Evolutionary conservation across 768 basidiomycete species (phyloP).

Genomic region (Termitomyces titanicus): DNA sequence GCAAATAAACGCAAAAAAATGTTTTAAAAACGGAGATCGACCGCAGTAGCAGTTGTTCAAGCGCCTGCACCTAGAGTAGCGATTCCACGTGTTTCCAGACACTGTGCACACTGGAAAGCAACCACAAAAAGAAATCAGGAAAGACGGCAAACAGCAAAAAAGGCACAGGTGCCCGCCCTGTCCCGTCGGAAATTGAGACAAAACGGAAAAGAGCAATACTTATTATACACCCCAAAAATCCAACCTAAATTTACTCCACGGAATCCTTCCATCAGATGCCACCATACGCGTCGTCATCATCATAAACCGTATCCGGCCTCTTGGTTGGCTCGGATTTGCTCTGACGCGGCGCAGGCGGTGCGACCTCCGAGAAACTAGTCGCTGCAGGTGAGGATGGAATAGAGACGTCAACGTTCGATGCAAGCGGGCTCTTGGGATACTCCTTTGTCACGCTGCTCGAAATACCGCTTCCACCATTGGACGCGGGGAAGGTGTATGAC

Average conservation of each 20-base stretch:
- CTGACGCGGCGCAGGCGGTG: slow-evolving; percentile 8
- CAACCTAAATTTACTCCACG: neutral
- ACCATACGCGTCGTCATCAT: slow-evolving; percentile 19
- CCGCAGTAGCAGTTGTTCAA: neutral
- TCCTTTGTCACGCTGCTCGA: slow-evolving; percentile 9
- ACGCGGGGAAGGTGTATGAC: slow-evolving; percentile 12
- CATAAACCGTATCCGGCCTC: slow-evolving; percentile 21
- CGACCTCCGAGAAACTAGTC: slow-evolving; percentile 5
- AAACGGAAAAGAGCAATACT: neutral
- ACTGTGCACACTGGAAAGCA: neutral
- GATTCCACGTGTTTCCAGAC: neutral
- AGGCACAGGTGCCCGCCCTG: neutral
- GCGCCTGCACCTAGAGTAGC: neutral
- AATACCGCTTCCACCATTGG: slow-evolving; percentile 10
- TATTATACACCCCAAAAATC: slow-evolving; percentile 4
- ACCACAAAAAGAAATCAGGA: neutral
- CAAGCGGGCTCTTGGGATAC: slow-evolving; percentile 20
- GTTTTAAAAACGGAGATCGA: neutral
- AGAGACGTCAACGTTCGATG: slow-evolving; percentile 26
- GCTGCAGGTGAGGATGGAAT: slow-evolving; percentile 10
- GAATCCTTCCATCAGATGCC: slow-evolving; percentile 14
- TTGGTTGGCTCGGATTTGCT: slow-evolving; percentile 2
- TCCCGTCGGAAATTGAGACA: neutral
- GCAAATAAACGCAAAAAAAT: neutral
- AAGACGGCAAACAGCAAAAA: neutral